Evolutionary conservation across 2,329 filamentous ascomycete genomes (phyloP), one percentile per base, ranked within the genome.

Genomic region (Trichoderma lentiforme): DNA sequence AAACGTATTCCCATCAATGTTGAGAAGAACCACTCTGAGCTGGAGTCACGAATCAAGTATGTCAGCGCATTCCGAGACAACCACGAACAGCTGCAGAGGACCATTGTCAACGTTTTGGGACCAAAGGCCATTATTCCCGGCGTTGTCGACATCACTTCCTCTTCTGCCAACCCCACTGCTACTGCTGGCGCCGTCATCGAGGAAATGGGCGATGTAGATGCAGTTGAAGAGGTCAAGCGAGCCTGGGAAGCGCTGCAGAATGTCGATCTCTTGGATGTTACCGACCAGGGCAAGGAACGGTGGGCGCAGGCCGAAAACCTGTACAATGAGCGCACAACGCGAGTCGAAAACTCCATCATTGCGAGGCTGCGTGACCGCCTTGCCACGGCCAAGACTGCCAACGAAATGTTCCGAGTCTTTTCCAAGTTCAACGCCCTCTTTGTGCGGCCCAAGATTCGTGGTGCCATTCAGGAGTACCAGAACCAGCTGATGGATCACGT

Each of bases 1-100:
- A 97, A 97, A 81, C 99, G 99, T 81, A 98, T 99, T 75, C 95
- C 95, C 5, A 98, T 99, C 85, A 98, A 98, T 84, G 95, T 99
- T 80, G 89, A 87, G 75, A 92, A 94, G 73, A 92, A 93, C 77
- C 96, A 99, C 80, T 91, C 90, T 51, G 93, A 95, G 80, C 93
- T 96, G 30, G 94, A 98, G 81, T 92, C 96, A 74, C 91, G 96
- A 57, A 86, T 99, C 76, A 94, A 93, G 78, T 99, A 99, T 80
- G 94, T 99, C 74, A 90, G 91, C 77, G 97, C 93, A 24, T 99
- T 99, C 85, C 91, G 96, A 30, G 93, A 95, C 78, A 98, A 98
- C 78, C 96, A 99, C 80, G 96, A 99, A 82, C 96, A 99, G 82
- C 89, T 99, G 62, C 95, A 98, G 82, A 91, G 91, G 76, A 99